Base-by-base conservation (phyloP, 129 eudicot species). In the Ambrosia trifida region DNA sequence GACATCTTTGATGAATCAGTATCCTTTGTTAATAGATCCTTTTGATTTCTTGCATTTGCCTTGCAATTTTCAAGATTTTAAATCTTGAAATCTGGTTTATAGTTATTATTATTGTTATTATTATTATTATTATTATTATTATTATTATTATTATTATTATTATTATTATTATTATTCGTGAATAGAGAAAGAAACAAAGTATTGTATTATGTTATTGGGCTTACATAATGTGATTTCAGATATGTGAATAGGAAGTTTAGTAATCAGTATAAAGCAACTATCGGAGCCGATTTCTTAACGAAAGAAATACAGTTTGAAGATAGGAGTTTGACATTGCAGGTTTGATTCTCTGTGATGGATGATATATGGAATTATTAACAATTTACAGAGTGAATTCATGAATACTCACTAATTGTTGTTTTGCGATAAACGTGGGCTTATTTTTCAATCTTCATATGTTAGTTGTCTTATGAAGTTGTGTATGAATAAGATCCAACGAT, bases 1-100 rank as follows among this genome's bases (percentile, higher is more conserved):
- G 86, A 85, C 89, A 33, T 85, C 89, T 62, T 74, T 85, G 30
- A 85, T 85, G 89, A 85, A 85, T 80, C 86, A 85, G 89, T 85
- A 85, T 85, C 89, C 86, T 74, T 67, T 57, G 52, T 13, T 44
- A 74, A 60, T 60, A n/a, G n/a, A 8, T 72, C n/a, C 46, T 40
- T 45, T 24, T 16, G 32, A 35, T 35, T 35, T 68, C 38, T 8
- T 68, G 51, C 60, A 56, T 57, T 18, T 58, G 40, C 40, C 40
- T 6, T 35, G 28, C 0, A 24, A 35, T 3, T 35, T 35, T 35
- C 40, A 35, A 35, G 11, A 24, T 1, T 24, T 24, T 24, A 24
- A 24, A 24, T 24, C 28, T 24, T 24, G 28, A 24, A 24, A 24
- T 24, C 28, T 24, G 28, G 28, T 24, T 24, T 24, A 24, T 24